Evolutionary conservation across 2,329 filamentous ascomycete genomes (phyloP).

Genomic region (Nakataea oryzae): DNA sequence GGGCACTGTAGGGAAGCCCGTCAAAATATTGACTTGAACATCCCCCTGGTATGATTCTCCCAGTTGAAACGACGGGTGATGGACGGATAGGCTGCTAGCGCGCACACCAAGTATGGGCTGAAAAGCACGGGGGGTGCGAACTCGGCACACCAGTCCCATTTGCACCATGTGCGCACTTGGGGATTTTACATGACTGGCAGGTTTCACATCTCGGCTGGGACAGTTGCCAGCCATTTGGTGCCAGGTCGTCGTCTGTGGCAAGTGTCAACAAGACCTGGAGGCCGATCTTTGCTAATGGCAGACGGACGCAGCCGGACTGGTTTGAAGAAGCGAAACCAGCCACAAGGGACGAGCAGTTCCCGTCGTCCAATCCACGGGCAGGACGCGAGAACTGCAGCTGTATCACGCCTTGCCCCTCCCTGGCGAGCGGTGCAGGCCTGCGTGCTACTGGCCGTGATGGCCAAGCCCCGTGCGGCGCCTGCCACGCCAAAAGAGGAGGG

Average conservation of each 20-base stretch:
- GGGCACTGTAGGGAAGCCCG: background rate
- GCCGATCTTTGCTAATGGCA: background rate
- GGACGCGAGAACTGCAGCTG: background rate
- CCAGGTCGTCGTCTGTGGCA: background rate
- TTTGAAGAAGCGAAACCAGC: background rate
- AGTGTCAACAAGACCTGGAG: background rate
- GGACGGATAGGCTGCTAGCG: background rate
- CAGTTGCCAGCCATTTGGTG: background rate
- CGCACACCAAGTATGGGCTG: background rate
- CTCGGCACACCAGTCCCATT: too few relatives aligned
- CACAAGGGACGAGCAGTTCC: background rate
- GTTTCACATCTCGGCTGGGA: background rate
- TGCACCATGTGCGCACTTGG: background rate
- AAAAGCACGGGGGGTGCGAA: too few relatives aligned
- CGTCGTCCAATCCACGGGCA: background rate
- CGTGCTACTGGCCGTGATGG: too few relatives aligned
- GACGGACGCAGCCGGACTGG: too few relatives aligned
- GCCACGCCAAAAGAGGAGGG: too few relatives aligned
- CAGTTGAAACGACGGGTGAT: background rate
- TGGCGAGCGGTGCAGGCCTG: background rate
- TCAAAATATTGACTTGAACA: background rate
- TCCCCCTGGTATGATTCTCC: too few relatives aligned
- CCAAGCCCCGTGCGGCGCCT: too few relatives aligned
- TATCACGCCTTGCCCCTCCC: background rate
- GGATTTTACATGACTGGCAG: background rate